Percentiles rank a stretch among this genome's conserved stretches.
phyloP scores from a whole-genome alignment of 2,329 filamentous ascomycete genomes.

The Emmonsiellopsis sp. region DNA sequence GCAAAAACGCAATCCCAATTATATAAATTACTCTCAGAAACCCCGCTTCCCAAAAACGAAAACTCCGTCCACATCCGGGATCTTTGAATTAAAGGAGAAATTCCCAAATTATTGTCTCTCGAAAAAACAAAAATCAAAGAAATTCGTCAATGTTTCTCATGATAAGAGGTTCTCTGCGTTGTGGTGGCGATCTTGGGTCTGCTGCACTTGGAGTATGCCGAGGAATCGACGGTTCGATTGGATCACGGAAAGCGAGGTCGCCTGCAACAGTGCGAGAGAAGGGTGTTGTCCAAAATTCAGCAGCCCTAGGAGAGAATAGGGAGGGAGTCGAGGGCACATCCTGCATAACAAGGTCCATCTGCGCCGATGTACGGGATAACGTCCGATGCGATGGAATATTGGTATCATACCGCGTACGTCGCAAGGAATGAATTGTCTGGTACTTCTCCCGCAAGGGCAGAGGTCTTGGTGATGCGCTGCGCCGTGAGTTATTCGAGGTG shows the following conservation, averaged over 20 bases:
- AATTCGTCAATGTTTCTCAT: slow-evolving; percentile 39
- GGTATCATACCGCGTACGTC: slow-evolving; percentile 7
- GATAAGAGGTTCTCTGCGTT: slow-evolving; percentile 28
- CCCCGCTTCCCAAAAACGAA: background rate
- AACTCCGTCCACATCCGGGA: background rate
- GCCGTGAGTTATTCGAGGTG: slow-evolving; percentile 17
- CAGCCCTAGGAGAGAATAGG: slow-evolving; percentile 36
- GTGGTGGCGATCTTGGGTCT: slow-evolving; percentile 33
- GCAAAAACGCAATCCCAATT: background rate
- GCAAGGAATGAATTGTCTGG: slow-evolving; percentile 13
- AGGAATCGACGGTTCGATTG: slow-evolving; percentile 7
- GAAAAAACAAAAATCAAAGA: slow-evolving; percentile 20
- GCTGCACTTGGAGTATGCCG: slow-evolving; percentile 9
- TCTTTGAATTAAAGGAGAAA: background rate
- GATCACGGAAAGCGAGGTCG: slow-evolving; percentile 18
- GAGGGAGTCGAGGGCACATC: slow-evolving; percentile 28
- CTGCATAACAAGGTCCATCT: slow-evolving; percentile 29
- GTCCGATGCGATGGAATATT: slow-evolving; percentile 4
- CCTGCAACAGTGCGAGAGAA: slow-evolving; percentile 26
- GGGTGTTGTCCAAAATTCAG: slow-evolving; percentile 32
- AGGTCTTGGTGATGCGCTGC: slow-evolving; percentile 26
- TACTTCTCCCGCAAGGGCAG: slow-evolving; percentile 30
- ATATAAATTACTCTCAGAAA: background rate
- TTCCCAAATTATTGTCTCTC: background rate
- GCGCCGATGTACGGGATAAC: slow-evolving; percentile 13